Evolutionary conservation across 805 yeast species (phyloP).

Genomic region (Nakazawaea holstii): DNA sequence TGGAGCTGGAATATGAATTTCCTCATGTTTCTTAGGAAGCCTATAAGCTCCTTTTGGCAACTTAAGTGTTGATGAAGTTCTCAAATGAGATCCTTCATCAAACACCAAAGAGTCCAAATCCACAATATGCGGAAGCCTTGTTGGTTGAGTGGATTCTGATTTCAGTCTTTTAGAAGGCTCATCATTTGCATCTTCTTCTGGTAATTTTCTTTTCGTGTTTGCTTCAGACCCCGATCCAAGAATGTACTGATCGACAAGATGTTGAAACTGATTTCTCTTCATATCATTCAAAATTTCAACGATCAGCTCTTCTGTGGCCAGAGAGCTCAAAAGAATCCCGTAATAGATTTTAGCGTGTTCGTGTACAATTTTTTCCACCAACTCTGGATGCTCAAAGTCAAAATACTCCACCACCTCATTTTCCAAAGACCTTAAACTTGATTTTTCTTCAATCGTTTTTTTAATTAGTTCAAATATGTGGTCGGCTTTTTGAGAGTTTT

Average conservation of each 20-base stretch:
- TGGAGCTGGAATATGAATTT: slow-evolving; percentile 90
- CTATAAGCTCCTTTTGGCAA: slow-evolving; percentile 85
- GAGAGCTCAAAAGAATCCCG: slow-evolving; percentile 20
- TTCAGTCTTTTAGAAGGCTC: slow-evolving; percentile 6
- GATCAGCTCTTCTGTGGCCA: slow-evolving; percentile 26
- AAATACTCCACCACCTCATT: slow-evolving; percentile 46
- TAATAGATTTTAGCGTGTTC: slow-evolving; percentile 31
- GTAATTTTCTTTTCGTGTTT: slow-evolving; percentile 12
- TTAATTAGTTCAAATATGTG: slow-evolving; percentile 36
- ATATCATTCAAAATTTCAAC: slow-evolving; percentile 36
- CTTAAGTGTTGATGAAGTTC: slow-evolving; percentile 60
- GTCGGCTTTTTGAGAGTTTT: slow-evolving; percentile 29
- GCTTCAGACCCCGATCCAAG: slow-evolving; percentile 16
- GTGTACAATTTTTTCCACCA: slow-evolving; percentile 42
- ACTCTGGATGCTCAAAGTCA: slow-evolving; percentile 43
- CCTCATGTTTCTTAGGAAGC: slow-evolving; percentile 75
- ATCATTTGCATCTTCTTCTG: slow-evolving; percentile 11
- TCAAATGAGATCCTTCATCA: slow-evolving; percentile 67
- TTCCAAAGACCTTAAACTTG: slow-evolving; percentile 42
- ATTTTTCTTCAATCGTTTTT: slow-evolving; percentile 19
- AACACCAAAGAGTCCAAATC: slow-evolving; percentile 60
- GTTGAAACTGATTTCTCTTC: slow-evolving; percentile 32
- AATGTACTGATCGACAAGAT: slow-evolving; percentile 36
- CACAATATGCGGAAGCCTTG: slow-evolving; percentile 45
- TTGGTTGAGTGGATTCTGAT: not conserved